Base-by-base conservation (phyloP, 1,284 basidiomycete species). In the Cutaneotrichosporon cavernicola region DNA sequence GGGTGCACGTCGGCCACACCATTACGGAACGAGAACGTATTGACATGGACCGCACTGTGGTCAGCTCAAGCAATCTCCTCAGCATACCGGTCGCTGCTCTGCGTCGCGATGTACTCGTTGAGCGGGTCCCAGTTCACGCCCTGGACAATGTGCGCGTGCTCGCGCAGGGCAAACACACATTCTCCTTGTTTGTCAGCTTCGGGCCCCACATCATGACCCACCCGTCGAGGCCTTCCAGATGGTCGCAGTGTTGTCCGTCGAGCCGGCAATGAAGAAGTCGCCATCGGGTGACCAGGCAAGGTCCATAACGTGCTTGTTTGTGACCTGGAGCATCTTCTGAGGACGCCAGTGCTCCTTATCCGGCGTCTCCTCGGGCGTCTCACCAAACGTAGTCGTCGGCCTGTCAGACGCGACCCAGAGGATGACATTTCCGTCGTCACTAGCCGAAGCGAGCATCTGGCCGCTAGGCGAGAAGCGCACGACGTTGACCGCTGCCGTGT, bases 271-370 rank as follows among this genome's bases (percentile, higher is more conserved):
- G 65, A 99, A 86, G 69, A 91, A 95, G 71, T 96, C 91, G 55
- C 95, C 93, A 30, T 90, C 89, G 0, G 97, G 97, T 69, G 92
- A 94, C 96, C 96, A 99, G 0, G 94, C 92, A 53, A 99, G 84
- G 78, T 99, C 96, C 78, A 99, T 98, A 13, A 99, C 92, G 79
- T 98, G 94, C 86, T 93, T 92, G 14, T 88, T 88, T 1, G 91
- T 92, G 11, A 79, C 78, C 89, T 91, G 85, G 73, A 96, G 89
- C 65, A 92, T 91, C 47, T 89, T 91, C 61, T 93, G 88, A 22
- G 92, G 89, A 74, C 92, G 90, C 96, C 96, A 99, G 72, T 89
- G 89, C 77, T 99, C 96, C 79, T 94, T 96, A 80, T 97, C 95
- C 69, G 89, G 88, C 32, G 89, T 68, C 65, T 97, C 94, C 66